Conservation (phyloP, 2,329 filamentous ascomycete species). For the Pyrenophora graminea region DNA sequence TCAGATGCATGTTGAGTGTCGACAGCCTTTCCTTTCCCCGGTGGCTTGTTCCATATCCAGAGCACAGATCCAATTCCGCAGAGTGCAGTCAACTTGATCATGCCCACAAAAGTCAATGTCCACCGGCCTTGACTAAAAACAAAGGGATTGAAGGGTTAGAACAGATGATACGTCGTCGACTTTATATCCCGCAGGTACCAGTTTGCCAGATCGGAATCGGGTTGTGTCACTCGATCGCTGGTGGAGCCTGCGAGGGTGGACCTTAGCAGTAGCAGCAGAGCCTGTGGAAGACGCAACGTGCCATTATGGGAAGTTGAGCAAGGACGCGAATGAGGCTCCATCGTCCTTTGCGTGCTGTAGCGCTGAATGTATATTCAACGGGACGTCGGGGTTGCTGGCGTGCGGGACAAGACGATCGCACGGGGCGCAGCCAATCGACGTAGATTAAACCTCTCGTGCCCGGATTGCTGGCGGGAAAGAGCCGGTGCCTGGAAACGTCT, state of each 20-base stretch:
- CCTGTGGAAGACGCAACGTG: slow-evolving; percentile 45
- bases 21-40: slow-evolving; percentile 20
- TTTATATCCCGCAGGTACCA: slow-evolving; percentile 36
- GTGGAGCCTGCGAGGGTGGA: slow-evolving; percentile 30
- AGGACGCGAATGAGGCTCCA: slow-evolving; percentile 46
- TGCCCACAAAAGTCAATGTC: slow-evolving; percentile 40
- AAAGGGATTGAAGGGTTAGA: slow-evolving; percentile 31
- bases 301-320: slow-evolving; percentile 31
- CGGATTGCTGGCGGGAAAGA: slow-evolving; percentile 35
- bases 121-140: slow-evolving; percentile 21
- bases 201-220: slow-evolving; percentile 31
- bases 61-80: slow-evolving; percentile 45
- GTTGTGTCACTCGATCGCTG: slow-evolving; percentile 29
- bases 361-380: slow-evolving; percentile 45
- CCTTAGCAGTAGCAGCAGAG: slow-evolving; percentile 41
- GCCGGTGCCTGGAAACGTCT: slow-evolving; percentile 35
- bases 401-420: slow-evolving; percentile 24
- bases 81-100: slow-evolving; percentile 44
- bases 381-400: slow-evolving; percentile 27
- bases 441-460: slow-evolving; percentile 34
- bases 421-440: slow-evolving; percentile 39
- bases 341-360: slow-evolving; percentile 35
- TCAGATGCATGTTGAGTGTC: slow-evolving; percentile 28
- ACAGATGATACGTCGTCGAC: slow-evolving; percentile 23
- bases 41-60: slow-evolving; percentile 37